A percentile compares a stretch with the other conserved stretches of the same genome.
Conservation (phyloP, 1,284 basidiomycete genomes). For the Peniophora sp. region DNA sequence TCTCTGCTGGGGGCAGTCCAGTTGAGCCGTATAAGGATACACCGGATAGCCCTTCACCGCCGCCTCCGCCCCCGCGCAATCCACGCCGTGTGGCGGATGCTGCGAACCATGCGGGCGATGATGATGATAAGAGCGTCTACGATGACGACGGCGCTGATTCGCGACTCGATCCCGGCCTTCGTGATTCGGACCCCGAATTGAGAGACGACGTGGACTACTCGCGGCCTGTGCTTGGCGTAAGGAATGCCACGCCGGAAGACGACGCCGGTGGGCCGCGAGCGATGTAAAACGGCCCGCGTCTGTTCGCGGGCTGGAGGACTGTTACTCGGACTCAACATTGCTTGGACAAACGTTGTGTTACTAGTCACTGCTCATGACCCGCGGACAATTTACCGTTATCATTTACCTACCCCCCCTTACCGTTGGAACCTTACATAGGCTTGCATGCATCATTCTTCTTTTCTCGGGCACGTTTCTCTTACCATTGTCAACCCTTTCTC, state of each 20-base stretch:
- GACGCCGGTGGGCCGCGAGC: no score
- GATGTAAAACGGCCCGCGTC: no score
- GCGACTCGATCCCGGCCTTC: slow-evolving; percentile 36
- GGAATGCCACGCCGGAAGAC: not conserved
- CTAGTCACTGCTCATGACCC: no score
- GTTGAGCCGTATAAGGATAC: slow-evolving; percentile 11
- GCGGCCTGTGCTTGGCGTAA: slow-evolving; percentile 48
- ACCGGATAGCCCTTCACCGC: slow-evolving; percentile 12
- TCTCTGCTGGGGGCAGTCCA: slow-evolving; percentile 18
- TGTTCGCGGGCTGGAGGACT: no score
- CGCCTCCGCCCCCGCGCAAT: slow-evolving; percentile 37
- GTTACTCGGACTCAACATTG: no score
- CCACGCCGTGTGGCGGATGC: slow-evolving; percentile 18
- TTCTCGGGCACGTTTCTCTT: no score
- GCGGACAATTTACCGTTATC: no score
- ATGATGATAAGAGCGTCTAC: slow-evolving; percentile 6
- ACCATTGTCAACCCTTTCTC: no score
- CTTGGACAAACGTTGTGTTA: no score
- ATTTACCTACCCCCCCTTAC: no score
- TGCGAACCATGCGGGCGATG: slow-evolving; percentile 13
- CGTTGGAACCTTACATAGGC: no score
- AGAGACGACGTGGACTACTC: slow-evolving; percentile 51
- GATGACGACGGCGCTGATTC: slow-evolving; percentile 26
- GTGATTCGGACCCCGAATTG: slow-evolving; percentile 26
- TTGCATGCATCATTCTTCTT: no score